phyloP scores from a whole-genome alignment of 2,329 filamentous ascomycete genomes.

The Diplodia scrobiculata region DNA sequence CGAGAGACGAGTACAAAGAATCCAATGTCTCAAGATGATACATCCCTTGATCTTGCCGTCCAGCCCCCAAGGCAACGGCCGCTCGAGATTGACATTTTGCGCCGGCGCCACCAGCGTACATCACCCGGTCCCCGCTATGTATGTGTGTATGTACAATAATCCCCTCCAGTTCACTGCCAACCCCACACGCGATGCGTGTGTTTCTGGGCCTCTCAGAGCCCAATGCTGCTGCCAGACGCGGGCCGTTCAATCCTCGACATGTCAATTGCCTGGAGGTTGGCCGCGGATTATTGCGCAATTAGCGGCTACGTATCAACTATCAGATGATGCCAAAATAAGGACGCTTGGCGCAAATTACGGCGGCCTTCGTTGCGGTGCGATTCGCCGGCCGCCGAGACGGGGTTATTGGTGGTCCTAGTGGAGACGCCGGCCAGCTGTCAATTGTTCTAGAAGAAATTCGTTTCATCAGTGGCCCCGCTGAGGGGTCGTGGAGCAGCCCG shows the following conservation, averaged over 20 bases:
- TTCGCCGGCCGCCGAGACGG: neutral
- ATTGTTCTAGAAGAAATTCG: constrained; percentile 14
- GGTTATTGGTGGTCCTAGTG: neutral
- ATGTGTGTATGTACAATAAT: neutral
- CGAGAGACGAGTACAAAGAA: constrained; percentile 15
- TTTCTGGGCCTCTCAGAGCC: neutral
- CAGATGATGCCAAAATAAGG: constrained; percentile 24
- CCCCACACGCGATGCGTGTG: constrained; percentile 12
- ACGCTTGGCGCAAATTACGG: constrained; percentile 7
- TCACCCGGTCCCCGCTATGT: constrained; percentile 17
- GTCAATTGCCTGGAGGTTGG: neutral
- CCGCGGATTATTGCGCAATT: constrained; percentile 19
- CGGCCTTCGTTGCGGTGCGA: constrained; percentile 18
- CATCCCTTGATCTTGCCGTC: constrained; percentile 6
- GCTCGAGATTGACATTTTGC: constrained; percentile 1
- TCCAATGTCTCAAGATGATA: constrained; percentile 23
- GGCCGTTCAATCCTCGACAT: neutral
- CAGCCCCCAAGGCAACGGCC: neutral
- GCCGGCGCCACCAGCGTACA: constrained; percentile 16
- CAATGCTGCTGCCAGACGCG: neutral
- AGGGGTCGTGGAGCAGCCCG: constrained; percentile 15
- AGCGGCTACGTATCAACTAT: constrained; percentile 25
- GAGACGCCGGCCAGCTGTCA: constrained; percentile 21
- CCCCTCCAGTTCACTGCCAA: constrained; percentile 12
- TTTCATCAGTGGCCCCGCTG: constrained; percentile 7